Evolutionary conservation across 225 moss, liverwort and hornwort species (phyloP), one percentile per base, ranked within the genome.

Genomic region (Antitrichia curtipendula): DNA sequence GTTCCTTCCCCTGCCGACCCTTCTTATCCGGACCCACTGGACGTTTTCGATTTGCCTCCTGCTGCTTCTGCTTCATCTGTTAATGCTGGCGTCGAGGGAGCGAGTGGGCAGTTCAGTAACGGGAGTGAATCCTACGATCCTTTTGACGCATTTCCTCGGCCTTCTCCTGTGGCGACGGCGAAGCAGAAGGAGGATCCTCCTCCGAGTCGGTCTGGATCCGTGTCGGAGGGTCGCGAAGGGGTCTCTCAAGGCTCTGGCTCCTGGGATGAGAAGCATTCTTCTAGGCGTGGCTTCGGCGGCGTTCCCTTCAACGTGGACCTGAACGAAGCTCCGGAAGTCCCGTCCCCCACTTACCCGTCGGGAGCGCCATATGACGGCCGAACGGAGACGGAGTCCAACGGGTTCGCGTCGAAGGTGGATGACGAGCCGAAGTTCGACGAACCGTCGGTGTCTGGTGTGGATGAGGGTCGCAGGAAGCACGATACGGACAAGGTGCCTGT

Each of bases 101-200:
- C 87, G 71, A 88, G 88, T 38, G 91, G 85, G 16, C 91, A 87
- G 14, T 86, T 88, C 36, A 89, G 91, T 52, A 77, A 88, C n/a
- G 96, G 91, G 70, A 89, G 95, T 80, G 95, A 86, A 41, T 90
- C 90, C n/a, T 95, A 93, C 85, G 95, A 96, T 87, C 92, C 91
- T 63, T 98, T 96, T 28, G 91, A 96, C 83, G 87, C 90, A 6
- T 96, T 95, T 82, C 87, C 94, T 36, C 90, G 87, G 16, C 94
- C 95, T 45, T 56, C 92, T 10, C 88, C 89, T 23, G 87, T 94
- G 82, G 81, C 90, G 56, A 94, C 93, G 63, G 89, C 90, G 53
- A 91, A 92, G 84, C 75, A 36, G 77, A 86, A 91, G 84, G 90
- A 90, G 74, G 92, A 89, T 27, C 80, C 75, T 61, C 85, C 92